Evolutionary conservation across 176 grass and related monocot species (phyloP).

Genomic region (Raddia guianensis): DNA sequence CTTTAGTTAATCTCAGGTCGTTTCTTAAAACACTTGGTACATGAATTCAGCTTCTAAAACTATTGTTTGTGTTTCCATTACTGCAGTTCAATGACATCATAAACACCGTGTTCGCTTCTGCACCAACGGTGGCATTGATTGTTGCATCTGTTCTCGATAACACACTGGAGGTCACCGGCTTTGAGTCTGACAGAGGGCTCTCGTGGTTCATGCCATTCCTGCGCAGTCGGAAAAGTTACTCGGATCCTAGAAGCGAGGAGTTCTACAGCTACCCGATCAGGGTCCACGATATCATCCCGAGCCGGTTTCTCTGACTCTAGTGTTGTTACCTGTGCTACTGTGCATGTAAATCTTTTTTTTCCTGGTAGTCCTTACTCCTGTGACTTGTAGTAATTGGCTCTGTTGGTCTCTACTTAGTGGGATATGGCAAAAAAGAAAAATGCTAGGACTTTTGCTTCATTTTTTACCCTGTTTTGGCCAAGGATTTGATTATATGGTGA

Average conservation of each 20-base stretch:
- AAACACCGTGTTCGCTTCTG: constrained; percentile 86
- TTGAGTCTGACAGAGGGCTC: constrained; percentile 66
- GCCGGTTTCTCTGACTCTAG: constrained; percentile 45
- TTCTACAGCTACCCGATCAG: constrained; percentile 89
- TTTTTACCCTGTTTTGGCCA: neutral
- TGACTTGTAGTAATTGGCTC: constrained; percentile 31
- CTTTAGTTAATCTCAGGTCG: neutral
- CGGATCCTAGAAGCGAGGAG: constrained; percentile 70
- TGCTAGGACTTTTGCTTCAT: neutral
- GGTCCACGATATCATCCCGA: constrained; percentile 57
- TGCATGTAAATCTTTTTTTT: constrained; percentile 59
- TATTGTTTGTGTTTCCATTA: neutral
- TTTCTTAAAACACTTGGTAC: neutral
- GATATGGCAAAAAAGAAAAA: constrained; percentile 47
- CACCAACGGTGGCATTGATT: constrained; percentile 67
- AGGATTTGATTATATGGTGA: constrained; percentile 37
- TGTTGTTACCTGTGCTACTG: constrained; percentile 13
- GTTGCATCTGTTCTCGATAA: constrained; percentile 70
- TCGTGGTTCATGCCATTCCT: constrained; percentile 77
- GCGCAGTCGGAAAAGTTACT: constrained; percentile 33
- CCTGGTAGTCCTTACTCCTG: constrained; percentile 39
- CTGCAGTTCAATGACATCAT: constrained; percentile 97
- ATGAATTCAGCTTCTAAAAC: constrained; percentile 4
- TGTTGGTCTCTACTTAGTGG: constrained; percentile 21
- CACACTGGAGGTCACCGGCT: constrained; percentile 53